Base-by-base conservation (phyloP, 192 early-diverging fungal genomes). In the Dimargaris cristalligena region DNA sequence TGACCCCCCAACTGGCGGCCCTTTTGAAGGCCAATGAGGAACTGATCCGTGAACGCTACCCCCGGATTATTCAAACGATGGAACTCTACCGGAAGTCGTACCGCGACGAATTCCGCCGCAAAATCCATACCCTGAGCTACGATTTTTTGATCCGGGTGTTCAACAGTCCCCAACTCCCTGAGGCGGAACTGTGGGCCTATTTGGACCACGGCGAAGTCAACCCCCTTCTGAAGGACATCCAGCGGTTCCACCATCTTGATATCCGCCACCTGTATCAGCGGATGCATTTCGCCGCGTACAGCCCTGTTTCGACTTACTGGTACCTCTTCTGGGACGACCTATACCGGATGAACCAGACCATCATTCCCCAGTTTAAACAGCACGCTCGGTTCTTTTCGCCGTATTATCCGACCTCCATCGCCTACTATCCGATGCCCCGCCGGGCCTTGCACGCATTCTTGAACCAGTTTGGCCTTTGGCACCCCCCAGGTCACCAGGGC, bases 291-390 rank as follows among this genome's bases (percentile, higher is more conserved):
- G 70, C 70, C 18, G 67, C 71, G 44, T 45, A 64, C 34, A 63
- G 67, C 30, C 18, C 26, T 6, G 54, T 33, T 13, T 0, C 54
- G 20, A 28, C 34, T 20, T 59, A 8, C n/a, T 84, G 82, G 82
- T 84, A 79, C 44, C 63, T 84, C 20, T 81, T 84, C 60, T 84
- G 79, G 79, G 82, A 84, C 52, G 82, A 84, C 44, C 58, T 84
- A 1, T 81, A 78, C 57, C 68, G 80, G 4, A 70, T 79, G n/a
- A 80, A 84, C 61, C 65, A 62, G 28, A 41, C 63, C 9, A 62
- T 71, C n/a, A 77, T 74, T 20, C 54, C 63, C 18, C 60, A 72
- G 54, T 60, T 83, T 11, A 46, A 57, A 20, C 45, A 61, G 61
- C 52, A 68, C 34, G 72, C 74, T 20, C 57, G 60, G 0, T 78